These are phyloP conservation scores for Clarkia xantiana DNA, from an alignment of 345 rosid genomes.

Conservation along the genomic window DNA sequence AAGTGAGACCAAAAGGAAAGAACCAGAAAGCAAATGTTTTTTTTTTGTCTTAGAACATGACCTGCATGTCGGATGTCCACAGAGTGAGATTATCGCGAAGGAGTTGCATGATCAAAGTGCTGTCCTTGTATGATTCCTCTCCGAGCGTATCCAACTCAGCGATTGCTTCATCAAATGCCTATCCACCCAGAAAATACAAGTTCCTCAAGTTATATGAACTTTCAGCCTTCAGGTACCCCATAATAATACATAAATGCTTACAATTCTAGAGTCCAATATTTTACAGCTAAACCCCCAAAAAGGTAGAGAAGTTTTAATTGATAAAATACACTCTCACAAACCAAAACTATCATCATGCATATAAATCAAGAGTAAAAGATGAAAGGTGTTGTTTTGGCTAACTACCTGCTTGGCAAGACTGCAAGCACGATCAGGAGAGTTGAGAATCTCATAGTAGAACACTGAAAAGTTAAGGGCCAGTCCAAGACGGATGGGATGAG, in stretches of 20 bases:
- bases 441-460: conserved; percentile 81
- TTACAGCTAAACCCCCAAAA: too few relatives aligned
- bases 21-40: not conserved
- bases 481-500: conserved; percentile 87
- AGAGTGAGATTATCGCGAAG: conserved; percentile 92
- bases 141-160: conserved; percentile 90
- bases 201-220: too few relatives aligned
- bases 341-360: too few relatives aligned
- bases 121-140: conserved; percentile 92
- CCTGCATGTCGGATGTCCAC: conserved; percentile 98
- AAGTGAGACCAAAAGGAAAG: too few relatives aligned
- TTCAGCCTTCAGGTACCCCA: too few relatives aligned
- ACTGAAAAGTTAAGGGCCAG: conserved; percentile 83
- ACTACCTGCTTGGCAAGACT: conserved; percentile 77
- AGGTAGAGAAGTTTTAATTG: too few relatives aligned
- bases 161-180: conserved; percentile 92
- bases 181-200: not conserved
- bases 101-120: conserved; percentile 96
- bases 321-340: too few relatives aligned
- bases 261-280: too few relatives aligned
- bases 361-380: too few relatives aligned
- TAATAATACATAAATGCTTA: too few relatives aligned
- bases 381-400: not conserved
- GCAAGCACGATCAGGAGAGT: conserved; percentile 93
- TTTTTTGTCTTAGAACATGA: conserved; percentile 8